phyloP scores from a whole-genome alignment of 2,329 filamentous ascomycete species.

The Aspergillus tamarii region DNA sequence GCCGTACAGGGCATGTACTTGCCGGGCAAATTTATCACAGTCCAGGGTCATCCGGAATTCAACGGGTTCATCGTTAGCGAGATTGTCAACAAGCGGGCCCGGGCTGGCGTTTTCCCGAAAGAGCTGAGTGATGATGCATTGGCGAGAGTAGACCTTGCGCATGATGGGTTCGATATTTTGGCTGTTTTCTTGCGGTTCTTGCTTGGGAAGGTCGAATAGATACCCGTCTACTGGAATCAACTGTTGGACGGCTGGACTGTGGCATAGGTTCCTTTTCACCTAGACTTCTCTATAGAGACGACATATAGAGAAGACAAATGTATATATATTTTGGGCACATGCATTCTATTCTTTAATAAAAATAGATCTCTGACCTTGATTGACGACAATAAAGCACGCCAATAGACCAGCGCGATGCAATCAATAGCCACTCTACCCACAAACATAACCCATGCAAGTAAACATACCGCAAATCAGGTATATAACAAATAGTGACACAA shows the following conservation, averaged over 20 bases:
- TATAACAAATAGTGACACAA: neutral
- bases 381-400: neutral
- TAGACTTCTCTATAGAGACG: neutral
- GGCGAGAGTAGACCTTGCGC: slow-evolving; percentile 64
- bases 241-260: neutral
- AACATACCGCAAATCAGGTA: neutral
- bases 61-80: slow-evolving; percentile 70
- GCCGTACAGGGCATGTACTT: slow-evolving; percentile 79
- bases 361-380: neutral
- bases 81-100: slow-evolving; percentile 66
- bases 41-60: slow-evolving; percentile 90
- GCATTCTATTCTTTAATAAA: neutral
- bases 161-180: slow-evolving; percentile 79
- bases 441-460: neutral
- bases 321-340: neutral
- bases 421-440: neutral
- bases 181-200: slow-evolving; percentile 77
- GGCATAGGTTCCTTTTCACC: neutral
- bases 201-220: slow-evolving; percentile 49
- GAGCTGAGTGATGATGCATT: slow-evolving; percentile 71
- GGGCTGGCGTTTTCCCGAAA: slow-evolving; percentile 70
- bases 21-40: slow-evolving; percentile 67
- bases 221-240: neutral
- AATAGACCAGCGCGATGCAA: neutral
- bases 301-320: neutral